These are phyloP conservation scores for Phytophthora aleatoria DNA, from an alignment of 352 stramenopile genomes.

Conservation along the genomic window DNA sequence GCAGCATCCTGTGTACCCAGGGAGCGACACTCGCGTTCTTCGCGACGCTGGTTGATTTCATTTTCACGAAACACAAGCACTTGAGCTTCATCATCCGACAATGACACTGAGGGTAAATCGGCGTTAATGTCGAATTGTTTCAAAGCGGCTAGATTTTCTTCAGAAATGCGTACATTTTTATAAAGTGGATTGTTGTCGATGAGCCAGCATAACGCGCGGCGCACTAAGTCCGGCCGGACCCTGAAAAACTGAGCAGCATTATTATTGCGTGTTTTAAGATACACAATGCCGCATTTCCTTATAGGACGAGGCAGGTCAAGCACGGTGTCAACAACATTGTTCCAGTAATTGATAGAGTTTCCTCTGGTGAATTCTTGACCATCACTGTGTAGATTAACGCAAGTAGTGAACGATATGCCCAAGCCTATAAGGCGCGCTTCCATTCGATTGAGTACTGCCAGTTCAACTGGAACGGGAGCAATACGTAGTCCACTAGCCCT, in stretches of 20 bases:
- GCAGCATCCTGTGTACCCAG: no score
- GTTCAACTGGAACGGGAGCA: no score
- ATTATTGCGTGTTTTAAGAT: neutral
- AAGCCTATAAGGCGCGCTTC: conserved; percentile 1
- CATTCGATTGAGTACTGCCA: no score
- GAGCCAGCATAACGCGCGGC: neutral
- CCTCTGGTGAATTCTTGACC: conserved; percentile 6
- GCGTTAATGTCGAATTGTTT: no score
- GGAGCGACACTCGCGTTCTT: no score
- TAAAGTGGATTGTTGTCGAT: neutral
- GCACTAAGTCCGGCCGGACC: neutral
- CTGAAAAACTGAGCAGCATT: neutral
- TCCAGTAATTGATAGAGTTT: conserved; percentile 13
- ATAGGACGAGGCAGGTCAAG: neutral
- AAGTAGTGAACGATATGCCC: conserved; percentile 6
- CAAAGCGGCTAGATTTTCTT: neutral
- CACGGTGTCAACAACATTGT: neutral
- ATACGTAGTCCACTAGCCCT: no score
- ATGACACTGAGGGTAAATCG: no score
- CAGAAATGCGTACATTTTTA: neutral
- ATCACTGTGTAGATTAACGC: neutral
- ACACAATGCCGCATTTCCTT: neutral
- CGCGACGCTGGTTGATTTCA: no score
- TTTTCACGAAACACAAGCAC: no score
- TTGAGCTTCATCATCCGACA: no score